phyloP scores from a whole-genome alignment of 2,329 filamentous ascomycete genomes.

The Colletotrichum sp. region DNA sequence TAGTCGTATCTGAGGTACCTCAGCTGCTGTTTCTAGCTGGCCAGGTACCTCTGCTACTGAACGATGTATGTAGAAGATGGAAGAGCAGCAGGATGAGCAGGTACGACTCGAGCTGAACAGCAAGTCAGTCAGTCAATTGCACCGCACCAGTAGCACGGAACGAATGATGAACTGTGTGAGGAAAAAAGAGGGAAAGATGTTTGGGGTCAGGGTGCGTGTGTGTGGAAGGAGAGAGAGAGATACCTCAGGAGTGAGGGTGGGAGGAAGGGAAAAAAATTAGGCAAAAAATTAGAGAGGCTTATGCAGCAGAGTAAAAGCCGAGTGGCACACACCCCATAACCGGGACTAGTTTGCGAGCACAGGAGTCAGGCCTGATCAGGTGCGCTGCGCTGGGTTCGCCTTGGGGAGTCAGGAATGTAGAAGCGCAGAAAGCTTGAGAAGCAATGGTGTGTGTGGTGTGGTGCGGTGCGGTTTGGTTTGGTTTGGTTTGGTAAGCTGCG shows the following conservation, averaged over 20 bases:
- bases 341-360: constrained; percentile 21
- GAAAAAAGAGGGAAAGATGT: neutral
- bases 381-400: constrained; percentile 17
- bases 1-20: constrained; percentile 11
- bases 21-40: neutral
- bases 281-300: constrained; percentile 11
- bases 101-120: neutral
- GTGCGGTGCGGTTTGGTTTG: neutral
- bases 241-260: neutral
- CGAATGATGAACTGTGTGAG: neutral
- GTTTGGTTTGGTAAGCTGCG: neutral
- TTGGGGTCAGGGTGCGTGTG: neutral
- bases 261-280: neutral
- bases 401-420: constrained; percentile 5
- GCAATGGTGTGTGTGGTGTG: neutral
- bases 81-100: neutral
- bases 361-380: constrained; percentile 21
- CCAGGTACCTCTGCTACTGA: neutral
- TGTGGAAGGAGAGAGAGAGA: neutral
- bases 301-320: constrained; percentile 16
- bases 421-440: constrained; percentile 10
- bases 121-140: neutral
- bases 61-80: neutral
- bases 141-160: neutral
- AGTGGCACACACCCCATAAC: constrained; percentile 9